Percentiles rank a stretch among this genome's conserved stretches.
Evolutionary conservation across 2,329 filamentous ascomycete species (phyloP).

Genomic region (Paecilomyces fulvus): DNA sequence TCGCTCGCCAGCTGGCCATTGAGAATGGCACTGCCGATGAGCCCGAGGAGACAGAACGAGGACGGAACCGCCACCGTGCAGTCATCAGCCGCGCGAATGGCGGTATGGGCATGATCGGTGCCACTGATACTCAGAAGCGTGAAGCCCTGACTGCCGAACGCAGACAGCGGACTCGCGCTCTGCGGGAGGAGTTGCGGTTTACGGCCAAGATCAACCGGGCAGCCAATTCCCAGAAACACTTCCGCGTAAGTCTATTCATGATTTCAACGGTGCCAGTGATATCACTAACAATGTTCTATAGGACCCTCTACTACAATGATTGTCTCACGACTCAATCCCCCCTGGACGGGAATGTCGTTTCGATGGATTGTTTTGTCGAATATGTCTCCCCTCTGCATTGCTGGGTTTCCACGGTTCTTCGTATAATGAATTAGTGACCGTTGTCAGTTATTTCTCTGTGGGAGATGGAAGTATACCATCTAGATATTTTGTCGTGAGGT

Average conservation of each 20-base stretch:
- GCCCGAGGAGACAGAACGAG: slow-evolving; percentile 40
- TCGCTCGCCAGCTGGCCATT: slow-evolving; percentile 55
- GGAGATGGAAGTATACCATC: no score
- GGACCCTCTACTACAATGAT: slow-evolving; percentile 47
- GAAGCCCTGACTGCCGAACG: slow-evolving; percentile 60
- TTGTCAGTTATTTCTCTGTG: no score
- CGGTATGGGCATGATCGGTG: slow-evolving; percentile 68
- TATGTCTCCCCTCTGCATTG: background rate
- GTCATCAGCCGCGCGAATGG: slow-evolving; percentile 62
- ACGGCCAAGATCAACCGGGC: slow-evolving; percentile 64
- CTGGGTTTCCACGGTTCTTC: background rate
- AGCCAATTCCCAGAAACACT: slow-evolving; percentile 70
- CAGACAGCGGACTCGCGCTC: slow-evolving; percentile 57
- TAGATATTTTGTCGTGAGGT: no score
- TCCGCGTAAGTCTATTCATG: slow-evolving; percentile 43
- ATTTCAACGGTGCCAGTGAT: background rate
- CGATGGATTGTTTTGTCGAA: background rate
- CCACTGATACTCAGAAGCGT: slow-evolving; percentile 65
- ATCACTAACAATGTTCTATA: slow-evolving; percentile 16
- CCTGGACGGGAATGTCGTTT: background rate
- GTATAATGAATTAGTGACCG: background rate
- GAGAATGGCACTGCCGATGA: slow-evolving; percentile 36
- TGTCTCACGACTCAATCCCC: background rate
- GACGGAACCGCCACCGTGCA: slow-evolving; percentile 40
- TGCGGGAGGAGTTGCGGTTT: slow-evolving; percentile 53